Percentiles rank a stretch among this genome's conserved stretches.
These are phyloP conservation scores for Fusarium sp. DNA, from an alignment of 2,329 filamentous ascomycete species.

Conservation along the genomic window DNA sequence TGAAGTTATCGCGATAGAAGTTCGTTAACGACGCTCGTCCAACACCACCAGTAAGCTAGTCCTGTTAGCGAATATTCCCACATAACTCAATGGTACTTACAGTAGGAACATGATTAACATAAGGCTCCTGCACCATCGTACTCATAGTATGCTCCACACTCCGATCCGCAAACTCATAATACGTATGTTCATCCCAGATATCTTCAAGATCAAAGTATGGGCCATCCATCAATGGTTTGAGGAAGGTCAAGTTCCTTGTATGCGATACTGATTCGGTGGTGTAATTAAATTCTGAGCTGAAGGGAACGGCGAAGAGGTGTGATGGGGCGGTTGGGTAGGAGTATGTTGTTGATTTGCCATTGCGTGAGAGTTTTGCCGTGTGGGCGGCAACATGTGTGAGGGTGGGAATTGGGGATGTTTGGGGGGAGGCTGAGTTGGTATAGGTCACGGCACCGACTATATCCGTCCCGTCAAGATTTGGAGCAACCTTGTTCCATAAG, in stretches of 20 bases:
- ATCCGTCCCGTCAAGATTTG: background rate
- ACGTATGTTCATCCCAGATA: constrained; percentile 83
- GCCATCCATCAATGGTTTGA: constrained; percentile 72
- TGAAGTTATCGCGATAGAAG: constrained; percentile 81
- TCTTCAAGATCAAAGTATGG: constrained; percentile 80
- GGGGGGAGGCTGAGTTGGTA: constrained; percentile 9
- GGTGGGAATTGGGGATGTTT: constrained; percentile 10
- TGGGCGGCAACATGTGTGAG: constrained; percentile 38
- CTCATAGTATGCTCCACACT: constrained; percentile 79
- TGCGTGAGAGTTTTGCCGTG: background rate
- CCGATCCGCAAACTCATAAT: constrained; percentile 76
- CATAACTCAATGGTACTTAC: constrained; percentile 49
- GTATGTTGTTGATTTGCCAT: constrained; percentile 49
- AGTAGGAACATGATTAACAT: constrained; percentile 82
- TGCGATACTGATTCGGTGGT: constrained; percentile 71
- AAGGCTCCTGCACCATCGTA: constrained; percentile 84
- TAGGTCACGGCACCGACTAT: constrained; percentile 38
- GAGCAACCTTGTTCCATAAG: constrained; percentile 40
- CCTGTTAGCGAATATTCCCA: background rate
- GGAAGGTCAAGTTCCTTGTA: constrained; percentile 72
- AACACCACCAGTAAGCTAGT: constrained; percentile 73
- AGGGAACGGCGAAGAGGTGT: constrained; percentile 60
- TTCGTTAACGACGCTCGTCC: constrained; percentile 70
- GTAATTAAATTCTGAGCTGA: constrained; percentile 62
- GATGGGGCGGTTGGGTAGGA: constrained; percentile 54